Evolutionary conservation across 140 eudicot genomes (phyloP).

Genomic region (Oenanthe javanica): DNA sequence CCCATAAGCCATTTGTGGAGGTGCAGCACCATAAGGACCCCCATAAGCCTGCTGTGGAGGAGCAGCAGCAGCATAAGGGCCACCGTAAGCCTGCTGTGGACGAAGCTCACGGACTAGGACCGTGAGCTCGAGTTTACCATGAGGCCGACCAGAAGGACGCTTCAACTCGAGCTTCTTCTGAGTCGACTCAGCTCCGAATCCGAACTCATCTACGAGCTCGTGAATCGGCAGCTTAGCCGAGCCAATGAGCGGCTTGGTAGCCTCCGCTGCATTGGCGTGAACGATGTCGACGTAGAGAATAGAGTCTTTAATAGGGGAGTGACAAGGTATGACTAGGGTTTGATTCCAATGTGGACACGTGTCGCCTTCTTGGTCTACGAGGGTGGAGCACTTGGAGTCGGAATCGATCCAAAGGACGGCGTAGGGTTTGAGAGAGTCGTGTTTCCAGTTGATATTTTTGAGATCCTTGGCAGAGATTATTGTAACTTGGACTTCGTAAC

Average conservation of each 20-base stretch:
- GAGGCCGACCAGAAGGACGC: conserved; percentile 92
- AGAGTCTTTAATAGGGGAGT: conserved; percentile 54
- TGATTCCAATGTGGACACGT: conserved; percentile 57
- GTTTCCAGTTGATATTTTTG: conserved; percentile 86
- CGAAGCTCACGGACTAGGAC: conserved; percentile 40
- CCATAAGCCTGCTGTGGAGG: conserved; percentile 19
- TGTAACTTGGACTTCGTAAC: conserved; percentile 57
- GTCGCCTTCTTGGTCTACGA: conserved; percentile 57
- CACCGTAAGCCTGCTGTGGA: conserved; percentile 37
- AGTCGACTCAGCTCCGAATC: conserved; percentile 30
- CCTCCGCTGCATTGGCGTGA: conserved; percentile 58
- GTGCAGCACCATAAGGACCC: too few species aligned
- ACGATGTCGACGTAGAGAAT: conserved; percentile 62
- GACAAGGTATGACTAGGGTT: conserved; percentile 43
- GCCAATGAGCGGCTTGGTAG: conserved; percentile 83
- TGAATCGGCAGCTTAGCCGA: conserved; percentile 52
- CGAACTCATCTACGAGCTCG: conserved; percentile 49
- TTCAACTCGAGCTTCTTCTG: conserved; percentile 36
- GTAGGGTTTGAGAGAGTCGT: conserved; percentile 72
- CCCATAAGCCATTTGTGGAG: too few species aligned
- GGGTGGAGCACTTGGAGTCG: conserved; percentile 42
- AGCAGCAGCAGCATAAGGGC: conserved; percentile 26
- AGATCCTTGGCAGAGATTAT: conserved; percentile 63
- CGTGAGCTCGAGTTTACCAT: conserved; percentile 47
- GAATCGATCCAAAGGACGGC: conserved; percentile 86